phyloP scores from a whole-genome alignment of 805 yeast species.

The Pichia eremophila region DNA sequence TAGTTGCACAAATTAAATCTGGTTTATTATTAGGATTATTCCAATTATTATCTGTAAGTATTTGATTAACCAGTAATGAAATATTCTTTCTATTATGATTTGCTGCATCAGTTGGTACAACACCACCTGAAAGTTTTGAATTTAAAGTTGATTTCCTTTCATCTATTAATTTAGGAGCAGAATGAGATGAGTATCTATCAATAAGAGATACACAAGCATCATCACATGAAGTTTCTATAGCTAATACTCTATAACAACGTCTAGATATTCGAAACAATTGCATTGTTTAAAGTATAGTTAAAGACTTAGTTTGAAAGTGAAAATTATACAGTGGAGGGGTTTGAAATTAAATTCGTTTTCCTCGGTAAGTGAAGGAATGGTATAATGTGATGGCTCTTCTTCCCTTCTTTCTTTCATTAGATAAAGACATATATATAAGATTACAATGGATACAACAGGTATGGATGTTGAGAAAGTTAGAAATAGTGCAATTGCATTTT shows the following conservation, averaged over 20 bases:
- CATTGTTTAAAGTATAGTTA: too few relatives aligned
- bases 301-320: too few relatives aligned
- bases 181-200: conserved; percentile 32
- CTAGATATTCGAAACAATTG: too few relatives aligned
- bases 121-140: conserved; percentile 67
- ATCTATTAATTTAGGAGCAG: conserved; percentile 41
- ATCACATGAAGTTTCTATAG: conserved; percentile 91
- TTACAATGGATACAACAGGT: conserved; percentile 3
- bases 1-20: conserved; percentile 77
- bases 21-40: conserved; percentile 30
- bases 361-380: too few relatives aligned
- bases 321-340: too few relatives aligned
- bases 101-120: conserved; percentile 78
- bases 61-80: conserved; percentile 38
- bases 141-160: conserved; percentile 60
- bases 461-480: conserved; percentile 27
- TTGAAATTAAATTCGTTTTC: too few relatives aligned
- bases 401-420: not conserved
- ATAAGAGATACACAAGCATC: conserved; percentile 85
- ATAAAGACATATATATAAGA: too few relatives aligned
- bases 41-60: conserved; percentile 32
- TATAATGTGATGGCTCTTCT: not conserved
- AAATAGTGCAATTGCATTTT: conserved; percentile 36
- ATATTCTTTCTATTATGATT: conserved; percentile 61
- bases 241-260: conserved; percentile 54